Conservation (phyloP, 345 rosid genomes). For the Streptanthus diversifolius region DNA sequence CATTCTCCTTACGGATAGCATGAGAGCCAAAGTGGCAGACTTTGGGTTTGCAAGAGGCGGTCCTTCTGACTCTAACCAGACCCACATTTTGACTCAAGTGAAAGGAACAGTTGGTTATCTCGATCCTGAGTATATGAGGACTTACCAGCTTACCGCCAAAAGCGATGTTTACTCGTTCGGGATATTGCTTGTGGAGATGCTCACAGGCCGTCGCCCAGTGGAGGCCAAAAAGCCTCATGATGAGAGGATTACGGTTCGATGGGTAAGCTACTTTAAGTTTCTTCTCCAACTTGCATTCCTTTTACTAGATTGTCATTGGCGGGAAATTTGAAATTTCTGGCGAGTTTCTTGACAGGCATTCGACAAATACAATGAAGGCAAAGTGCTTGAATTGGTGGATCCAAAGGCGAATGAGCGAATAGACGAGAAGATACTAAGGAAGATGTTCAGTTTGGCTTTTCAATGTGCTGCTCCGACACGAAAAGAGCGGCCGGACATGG, state of each 20-base stretch:
- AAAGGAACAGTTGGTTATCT: constrained; percentile 97
- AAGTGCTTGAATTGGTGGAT: constrained; percentile 53
- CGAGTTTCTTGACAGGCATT: constrained; percentile 54
- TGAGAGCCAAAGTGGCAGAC: constrained; percentile 97
- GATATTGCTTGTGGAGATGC: constrained; percentile 76
- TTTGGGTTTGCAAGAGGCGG: constrained; percentile 95
- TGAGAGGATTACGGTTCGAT: constrained; percentile 78
- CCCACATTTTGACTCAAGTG: constrained; percentile 83
- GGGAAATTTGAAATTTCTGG: neutral
- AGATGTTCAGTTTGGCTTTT: constrained; percentile 71
- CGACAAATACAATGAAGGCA: constrained; percentile 62
- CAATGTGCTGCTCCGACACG: constrained; percentile 84
- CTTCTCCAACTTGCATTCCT: neutral
- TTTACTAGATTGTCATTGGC: neutral
- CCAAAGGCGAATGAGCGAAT: constrained; percentile 56
- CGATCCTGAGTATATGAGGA: constrained; percentile 96
- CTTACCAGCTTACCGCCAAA: constrained; percentile 82
- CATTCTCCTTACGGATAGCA: constrained; percentile 80
- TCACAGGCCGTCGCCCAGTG: constrained; percentile 89
- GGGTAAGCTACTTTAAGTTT: constrained; percentile 57
- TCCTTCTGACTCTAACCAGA: constrained; percentile 52
- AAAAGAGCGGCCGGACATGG: constrained; percentile 82
- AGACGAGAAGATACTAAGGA: constrained; percentile 44
- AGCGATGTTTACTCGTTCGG: constrained; percentile 96
- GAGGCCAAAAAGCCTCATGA: constrained; percentile 52